phyloP scores from a whole-genome alignment of 2,329 filamentous ascomycete species.

The Aspergillus niger region DNA sequence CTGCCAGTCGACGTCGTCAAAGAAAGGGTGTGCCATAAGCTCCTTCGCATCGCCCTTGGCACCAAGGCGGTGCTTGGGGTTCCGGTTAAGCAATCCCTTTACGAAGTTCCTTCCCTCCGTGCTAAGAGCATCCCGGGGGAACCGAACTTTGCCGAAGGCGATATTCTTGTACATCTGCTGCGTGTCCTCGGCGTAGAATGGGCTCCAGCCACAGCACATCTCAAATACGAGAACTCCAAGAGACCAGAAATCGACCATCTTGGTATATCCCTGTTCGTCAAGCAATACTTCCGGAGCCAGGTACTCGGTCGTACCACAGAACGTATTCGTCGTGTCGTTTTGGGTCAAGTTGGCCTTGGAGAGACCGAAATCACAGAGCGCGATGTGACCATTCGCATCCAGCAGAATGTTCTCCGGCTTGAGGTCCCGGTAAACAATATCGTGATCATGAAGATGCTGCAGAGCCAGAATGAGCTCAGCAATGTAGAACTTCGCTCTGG shows the following conservation, averaged over 20 bases:
- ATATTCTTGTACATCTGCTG: conserved; percentile 99
- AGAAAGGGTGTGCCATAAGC: conserved; percentile 92
- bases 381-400: conserved; percentile 96
- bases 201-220: conserved; percentile 99
- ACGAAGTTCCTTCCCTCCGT: conserved; percentile 97
- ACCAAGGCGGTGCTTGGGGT: conserved; percentile 91
- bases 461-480: conserved; percentile 94
- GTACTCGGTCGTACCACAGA: conserved; percentile 98
- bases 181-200: conserved; percentile 97
- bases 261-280: conserved; percentile 96
- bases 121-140: conserved; percentile 90
- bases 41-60: conserved; percentile 90
- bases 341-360: conserved; percentile 97
- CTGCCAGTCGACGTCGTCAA: conserved; percentile 90
- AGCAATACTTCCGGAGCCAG: conserved; percentile 91
- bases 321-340: conserved; percentile 97
- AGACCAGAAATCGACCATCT: conserved; percentile 99
- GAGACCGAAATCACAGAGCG: conserved; percentile 93
- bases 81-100: conserved; percentile 94
- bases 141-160: conserved; percentile 96
- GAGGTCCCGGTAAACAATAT: conserved; percentile 95
- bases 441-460: conserved; percentile 91
- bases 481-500: conserved; percentile 96
- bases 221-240: conserved; percentile 96
- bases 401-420: conserved; percentile 98